Percentiles rank a stretch among this genome's conserved stretches.
Evolutionary conservation across 495 filamentous ascomycete genomes (phyloP).

Genomic region (Coniosporium apollinis): DNA sequence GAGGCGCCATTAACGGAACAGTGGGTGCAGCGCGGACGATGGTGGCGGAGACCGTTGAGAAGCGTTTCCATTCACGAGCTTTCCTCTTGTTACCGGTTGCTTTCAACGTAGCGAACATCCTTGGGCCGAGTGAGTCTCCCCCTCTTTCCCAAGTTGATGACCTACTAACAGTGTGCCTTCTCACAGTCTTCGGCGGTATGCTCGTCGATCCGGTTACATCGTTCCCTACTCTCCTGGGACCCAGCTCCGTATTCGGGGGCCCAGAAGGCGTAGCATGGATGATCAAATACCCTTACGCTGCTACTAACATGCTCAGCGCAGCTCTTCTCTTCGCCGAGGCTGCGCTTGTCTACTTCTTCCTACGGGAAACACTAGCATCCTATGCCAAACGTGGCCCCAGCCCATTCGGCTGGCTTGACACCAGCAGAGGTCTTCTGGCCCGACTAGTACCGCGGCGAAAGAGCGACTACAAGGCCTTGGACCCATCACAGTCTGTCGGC

Average conservation of each 20-base stretch:
- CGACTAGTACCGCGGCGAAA: no score
- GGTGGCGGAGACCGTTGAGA: conserved; percentile 15
- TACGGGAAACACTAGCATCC: conserved; percentile 18
- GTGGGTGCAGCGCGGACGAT: conserved; percentile 20
- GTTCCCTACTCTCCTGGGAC: conserved; percentile 12
- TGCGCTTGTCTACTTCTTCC: conserved; percentile 11
- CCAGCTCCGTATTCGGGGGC: conserved; percentile 13
- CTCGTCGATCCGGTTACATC: conserved; percentile 12
- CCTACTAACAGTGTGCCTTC: no score
- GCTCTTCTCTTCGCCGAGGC: conserved; percentile 14
- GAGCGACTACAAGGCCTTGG: no score
- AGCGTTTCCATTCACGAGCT: conserved; percentile 17
- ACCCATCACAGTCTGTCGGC: no score
- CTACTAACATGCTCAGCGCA: conserved; percentile 15
- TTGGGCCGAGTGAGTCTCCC: conserved; percentile 13
- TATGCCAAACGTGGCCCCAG: no score
- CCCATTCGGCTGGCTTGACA: no score
- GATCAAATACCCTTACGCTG: conserved; percentile 15
- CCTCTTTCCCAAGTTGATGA: no score
- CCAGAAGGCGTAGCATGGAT: conserved; percentile 17
- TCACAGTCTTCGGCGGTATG: conserved; percentile 16
- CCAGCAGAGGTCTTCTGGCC: no score
- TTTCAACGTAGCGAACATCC: conserved; percentile 20
- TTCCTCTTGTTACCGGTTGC: conserved; percentile 19
- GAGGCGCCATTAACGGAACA: conserved; percentile 20